Conservation (phyloP, 2,329 filamentous ascomycete genomes). For the Penicillium aurantiogriseum region DNA sequence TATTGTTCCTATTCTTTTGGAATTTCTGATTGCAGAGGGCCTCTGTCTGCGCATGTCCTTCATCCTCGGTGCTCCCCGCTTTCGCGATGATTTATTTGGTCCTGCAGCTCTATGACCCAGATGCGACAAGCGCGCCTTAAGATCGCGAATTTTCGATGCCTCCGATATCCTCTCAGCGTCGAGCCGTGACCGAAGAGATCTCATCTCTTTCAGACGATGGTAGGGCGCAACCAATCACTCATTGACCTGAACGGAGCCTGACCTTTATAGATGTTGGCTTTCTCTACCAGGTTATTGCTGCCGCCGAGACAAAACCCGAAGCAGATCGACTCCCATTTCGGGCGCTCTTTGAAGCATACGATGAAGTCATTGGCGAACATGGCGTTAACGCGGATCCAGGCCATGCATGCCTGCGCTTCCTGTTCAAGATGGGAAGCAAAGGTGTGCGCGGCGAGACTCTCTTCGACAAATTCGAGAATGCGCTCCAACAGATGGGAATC, state of each 20-base stretch:
- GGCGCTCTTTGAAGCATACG: slow-evolving; percentile 79
- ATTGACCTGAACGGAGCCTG: slow-evolving; percentile 1
- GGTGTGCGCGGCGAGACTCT: slow-evolving; percentile 57
- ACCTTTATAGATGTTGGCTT: slow-evolving; percentile 66
- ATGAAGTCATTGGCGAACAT: slow-evolving; percentile 68
- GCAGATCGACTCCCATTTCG: slow-evolving; percentile 67
- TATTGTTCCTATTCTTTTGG: slow-evolving; percentile 8
- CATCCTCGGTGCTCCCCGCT: slow-evolving; percentile 12
- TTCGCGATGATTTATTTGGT: slow-evolving; percentile 43
- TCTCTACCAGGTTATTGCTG: slow-evolving; percentile 71
- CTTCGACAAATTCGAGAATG: slow-evolving; percentile 66
- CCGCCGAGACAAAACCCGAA: slow-evolving; percentile 66
- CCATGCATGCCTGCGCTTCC: slow-evolving; percentile 70
- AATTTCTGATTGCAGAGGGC: slow-evolving; percentile 9
- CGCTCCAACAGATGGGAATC: slow-evolving; percentile 69
- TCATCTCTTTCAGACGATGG: slow-evolving; percentile 61
- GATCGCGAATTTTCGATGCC: slow-evolving; percentile 51
- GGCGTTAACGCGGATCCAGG: slow-evolving; percentile 71
- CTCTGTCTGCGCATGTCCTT: slow-evolving; percentile 13
- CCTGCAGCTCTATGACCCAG: slow-evolving; percentile 43
- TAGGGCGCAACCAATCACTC: slow-evolving; percentile 29
- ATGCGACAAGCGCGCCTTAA: slow-evolving; percentile 46
- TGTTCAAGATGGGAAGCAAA: slow-evolving; percentile 73
- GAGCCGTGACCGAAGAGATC: slow-evolving; percentile 42
- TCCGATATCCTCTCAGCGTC: slow-evolving; percentile 46